Conservation (phyloP, 2,329 filamentous ascomycete genomes). For the Ophiocordyceps camponoti-saundersi region DNA sequence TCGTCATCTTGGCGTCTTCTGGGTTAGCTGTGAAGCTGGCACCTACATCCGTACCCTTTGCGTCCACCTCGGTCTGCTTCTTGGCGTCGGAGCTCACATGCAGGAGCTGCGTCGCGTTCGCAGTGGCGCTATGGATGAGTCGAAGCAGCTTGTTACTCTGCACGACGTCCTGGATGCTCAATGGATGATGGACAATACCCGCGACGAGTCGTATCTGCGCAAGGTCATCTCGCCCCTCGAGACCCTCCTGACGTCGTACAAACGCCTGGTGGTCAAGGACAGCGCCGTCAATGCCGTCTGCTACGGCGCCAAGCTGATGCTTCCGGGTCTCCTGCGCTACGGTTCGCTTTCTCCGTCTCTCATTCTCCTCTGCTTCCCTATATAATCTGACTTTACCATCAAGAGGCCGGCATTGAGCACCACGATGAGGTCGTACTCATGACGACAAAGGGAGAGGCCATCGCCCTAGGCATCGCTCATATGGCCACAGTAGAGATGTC, state of each 20-base stretch:
- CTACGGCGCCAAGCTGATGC: constrained; percentile 98
- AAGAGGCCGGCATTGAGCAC: constrained; percentile 77
- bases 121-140: constrained; percentile 89
- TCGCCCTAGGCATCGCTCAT: constrained; percentile 87
- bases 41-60: constrained; percentile 98
- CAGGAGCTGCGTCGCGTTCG: constrained; percentile 91
- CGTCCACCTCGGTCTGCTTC: constrained; percentile 66
- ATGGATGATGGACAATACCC: constrained; percentile 89
- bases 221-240: constrained; percentile 85
- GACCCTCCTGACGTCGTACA: constrained; percentile 81
- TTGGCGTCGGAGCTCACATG: constrained; percentile 89
- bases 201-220: constrained; percentile 84
- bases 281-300: constrained; percentile 78
- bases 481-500: constrained; percentile 98
- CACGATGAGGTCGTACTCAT: constrained; percentile 95
- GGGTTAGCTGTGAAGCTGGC: constrained; percentile 94
- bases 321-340: constrained; percentile 86
- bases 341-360: constrained; percentile 35
- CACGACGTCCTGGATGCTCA: constrained; percentile 82
- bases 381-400: background rate
- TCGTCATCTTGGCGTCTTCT: constrained; percentile 92
- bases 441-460: constrained; percentile 98
- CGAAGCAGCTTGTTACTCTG: constrained; percentile 74
- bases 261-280: constrained; percentile 91
- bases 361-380: background rate